A percentile compares a stretch with the other conserved stretches of the same genome.
Evolutionary conservation across 2,329 filamentous ascomycete species (phyloP).

Genomic region (Ascochyta clinopodiicola): DNA sequence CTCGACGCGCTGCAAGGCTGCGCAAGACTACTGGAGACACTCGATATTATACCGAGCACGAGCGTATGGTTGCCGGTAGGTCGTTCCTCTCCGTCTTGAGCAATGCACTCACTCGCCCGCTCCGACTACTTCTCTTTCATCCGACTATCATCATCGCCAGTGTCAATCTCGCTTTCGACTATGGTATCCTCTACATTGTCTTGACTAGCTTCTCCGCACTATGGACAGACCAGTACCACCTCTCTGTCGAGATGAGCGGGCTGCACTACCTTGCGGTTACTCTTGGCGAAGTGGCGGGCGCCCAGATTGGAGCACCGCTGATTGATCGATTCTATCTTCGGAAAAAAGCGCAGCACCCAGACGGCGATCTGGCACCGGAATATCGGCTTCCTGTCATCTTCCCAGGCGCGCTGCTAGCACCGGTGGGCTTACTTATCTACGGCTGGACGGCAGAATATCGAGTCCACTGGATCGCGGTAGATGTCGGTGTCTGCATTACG

Average conservation of each 20-base stretch:
- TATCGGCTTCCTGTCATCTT: slow-evolving; percentile 30
- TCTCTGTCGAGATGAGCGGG: slow-evolving; percentile 29
- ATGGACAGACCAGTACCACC: slow-evolving; percentile 30
- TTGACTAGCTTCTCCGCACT: slow-evolving; percentile 37
- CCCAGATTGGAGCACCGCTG: background rate
- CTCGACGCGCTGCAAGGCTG: slow-evolving; percentile 32
- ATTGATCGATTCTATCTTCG: slow-evolving; percentile 21
- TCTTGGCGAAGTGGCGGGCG: slow-evolving; percentile 61
- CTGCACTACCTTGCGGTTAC: slow-evolving; percentile 33
- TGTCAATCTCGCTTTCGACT: slow-evolving; percentile 35
- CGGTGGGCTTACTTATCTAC: slow-evolving; percentile 30
- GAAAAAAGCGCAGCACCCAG: slow-evolving; percentile 50
- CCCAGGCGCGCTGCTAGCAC: slow-evolving; percentile 29
- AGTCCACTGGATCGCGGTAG: slow-evolving; percentile 48
- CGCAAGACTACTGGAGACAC: slow-evolving; percentile 67
- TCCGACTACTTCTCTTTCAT: slow-evolving; percentile 62
- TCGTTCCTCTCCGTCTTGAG: slow-evolving; percentile 50
- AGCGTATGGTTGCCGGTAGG: slow-evolving; percentile 26
- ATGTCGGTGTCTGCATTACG: slow-evolving; percentile 57
- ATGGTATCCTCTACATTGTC: slow-evolving; percentile 48
- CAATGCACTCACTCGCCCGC: slow-evolving; percentile 57
- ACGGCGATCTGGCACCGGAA: slow-evolving; percentile 51
- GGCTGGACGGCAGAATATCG: slow-evolving; percentile 34
- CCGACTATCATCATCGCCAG: slow-evolving; percentile 58
- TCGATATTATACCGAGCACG: slow-evolving; percentile 59